A percentile compares a stretch with the other conserved stretches of the same genome.
phyloP scores from a whole-genome alignment of 176 grass and related monocot species.

The Neostapfia colusana region DNA sequence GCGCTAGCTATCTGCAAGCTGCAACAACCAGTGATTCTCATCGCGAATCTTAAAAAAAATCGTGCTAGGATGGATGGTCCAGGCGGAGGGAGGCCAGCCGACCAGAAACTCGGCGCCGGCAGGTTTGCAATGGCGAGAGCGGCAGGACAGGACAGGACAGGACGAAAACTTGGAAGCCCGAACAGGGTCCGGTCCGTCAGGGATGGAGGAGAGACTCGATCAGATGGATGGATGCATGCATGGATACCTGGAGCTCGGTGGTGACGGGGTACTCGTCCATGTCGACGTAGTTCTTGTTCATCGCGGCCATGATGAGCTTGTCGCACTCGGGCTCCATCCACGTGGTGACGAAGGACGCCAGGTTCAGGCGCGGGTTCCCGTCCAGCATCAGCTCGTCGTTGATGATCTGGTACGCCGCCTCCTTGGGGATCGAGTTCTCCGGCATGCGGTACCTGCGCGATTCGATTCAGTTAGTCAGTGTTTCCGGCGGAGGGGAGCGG shows the following conservation, averaged over 20 bases:
- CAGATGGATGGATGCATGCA: background rate
- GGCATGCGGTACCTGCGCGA: conserved; percentile 75
- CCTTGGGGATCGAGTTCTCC: conserved; percentile 92
- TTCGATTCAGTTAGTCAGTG: background rate
- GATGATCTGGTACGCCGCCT: conserved; percentile 99
- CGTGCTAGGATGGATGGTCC: background rate
- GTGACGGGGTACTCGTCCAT: conserved; percentile 99
- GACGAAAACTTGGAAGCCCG: background rate
- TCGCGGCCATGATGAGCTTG: conserved; percentile 90
- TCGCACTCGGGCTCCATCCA: conserved; percentile 99
- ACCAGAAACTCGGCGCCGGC: background rate
- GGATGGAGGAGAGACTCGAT: background rate
- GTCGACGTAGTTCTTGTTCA: conserved; percentile 99
- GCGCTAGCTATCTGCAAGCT: too few species aligned
- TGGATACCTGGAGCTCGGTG: conserved; percentile 83
- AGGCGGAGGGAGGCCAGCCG: background rate
- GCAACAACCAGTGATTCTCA: too few species aligned
- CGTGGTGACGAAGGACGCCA: conserved; percentile 93
- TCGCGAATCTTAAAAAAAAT: background rate
- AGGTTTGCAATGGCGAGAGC: background rate
- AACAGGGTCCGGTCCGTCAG: too few species aligned
- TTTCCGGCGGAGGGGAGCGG: background rate
- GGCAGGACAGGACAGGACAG: background rate
- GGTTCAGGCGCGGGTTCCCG: conserved; percentile 94
- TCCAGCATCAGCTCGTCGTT: conserved; percentile 99